phyloP scores from a whole-genome alignment of 2,329 filamentous ascomycete genomes.

The Ascocoryne sarcoides region DNA sequence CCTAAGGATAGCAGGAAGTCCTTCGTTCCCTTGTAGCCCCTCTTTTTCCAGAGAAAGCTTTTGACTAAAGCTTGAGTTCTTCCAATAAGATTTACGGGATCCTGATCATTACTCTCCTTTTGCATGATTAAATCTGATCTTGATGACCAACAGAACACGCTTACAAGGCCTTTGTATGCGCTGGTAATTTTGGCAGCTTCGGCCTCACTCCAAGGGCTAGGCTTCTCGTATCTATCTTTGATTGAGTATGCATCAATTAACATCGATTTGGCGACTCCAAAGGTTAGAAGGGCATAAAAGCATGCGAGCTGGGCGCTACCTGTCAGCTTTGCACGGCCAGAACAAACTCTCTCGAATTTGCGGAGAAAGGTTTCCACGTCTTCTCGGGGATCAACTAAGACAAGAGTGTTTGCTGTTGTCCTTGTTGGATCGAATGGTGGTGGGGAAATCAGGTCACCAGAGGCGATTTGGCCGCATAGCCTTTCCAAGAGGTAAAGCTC shows the following conservation, averaged over 20 bases:
- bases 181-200: slow-evolving; percentile 13
- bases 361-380: slow-evolving; percentile 14
- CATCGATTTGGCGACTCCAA: slow-evolving; percentile 14
- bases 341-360: slow-evolving; percentile 14
- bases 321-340: slow-evolving; percentile 13
- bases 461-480: slow-evolving; percentile 16
- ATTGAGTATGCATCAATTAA: slow-evolving; percentile 18
- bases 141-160: slow-evolving; percentile 18
- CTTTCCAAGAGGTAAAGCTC: slow-evolving; percentile 19
- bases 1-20: slow-evolving; percentile 18
- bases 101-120: not conserved
- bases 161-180: slow-evolving; percentile 15
- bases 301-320: slow-evolving; percentile 13
- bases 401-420: slow-evolving; percentile 15
- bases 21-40: slow-evolving; percentile 14
- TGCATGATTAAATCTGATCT: slow-evolving; percentile 14
- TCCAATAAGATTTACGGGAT: not conserved
- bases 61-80: slow-evolving; percentile 7
- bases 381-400: slow-evolving; percentile 16
- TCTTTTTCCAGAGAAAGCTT: slow-evolving; percentile 9
- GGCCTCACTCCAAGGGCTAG: slow-evolving; percentile 12
- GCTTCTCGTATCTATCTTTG: slow-evolving; percentile 9
- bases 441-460: slow-evolving; percentile 8
- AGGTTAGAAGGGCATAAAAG: slow-evolving; percentile 17
- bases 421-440: slow-evolving; percentile 12